Evolutionary conservation across 257 asterid species (phyloP).

Genomic region (Perilla frutescens): DNA sequence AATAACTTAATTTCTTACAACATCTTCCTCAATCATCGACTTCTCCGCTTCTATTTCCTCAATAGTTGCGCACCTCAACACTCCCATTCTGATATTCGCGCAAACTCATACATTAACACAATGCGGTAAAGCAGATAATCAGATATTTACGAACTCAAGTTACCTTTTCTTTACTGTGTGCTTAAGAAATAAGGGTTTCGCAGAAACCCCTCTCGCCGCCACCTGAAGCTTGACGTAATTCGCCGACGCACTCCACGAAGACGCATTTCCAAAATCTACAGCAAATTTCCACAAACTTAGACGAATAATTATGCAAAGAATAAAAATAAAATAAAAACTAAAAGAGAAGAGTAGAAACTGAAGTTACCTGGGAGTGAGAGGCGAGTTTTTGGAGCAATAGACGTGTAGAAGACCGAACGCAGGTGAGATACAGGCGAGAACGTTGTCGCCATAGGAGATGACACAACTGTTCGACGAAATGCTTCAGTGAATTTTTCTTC

Average conservation of each 20-base stretch:
- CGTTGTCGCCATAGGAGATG: slow-evolving; percentile 59
- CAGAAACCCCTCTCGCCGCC: slow-evolving; percentile 47
- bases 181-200: slow-evolving; percentile 44
- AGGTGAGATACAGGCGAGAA: slow-evolving; percentile 65
- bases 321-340: background rate
- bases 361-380: slow-evolving; percentile 46
- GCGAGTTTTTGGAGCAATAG: slow-evolving; percentile 50
- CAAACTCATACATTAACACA: slow-evolving; percentile 27
- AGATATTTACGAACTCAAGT: slow-evolving; percentile 32
- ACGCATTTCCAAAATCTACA: slow-evolving; percentile 57
- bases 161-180: slow-evolving; percentile 53
- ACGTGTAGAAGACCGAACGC: slow-evolving; percentile 55
- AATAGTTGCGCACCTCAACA: slow-evolving; percentile 73
- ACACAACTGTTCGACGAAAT: slow-evolving; percentile 47
- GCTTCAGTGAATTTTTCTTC: slow-evolving; percentile 1
- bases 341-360: background rate
- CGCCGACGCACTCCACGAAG: slow-evolving; percentile 66
- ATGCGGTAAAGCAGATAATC: background rate
- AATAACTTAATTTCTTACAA: slow-evolving; percentile 50
- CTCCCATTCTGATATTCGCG: slow-evolving; percentile 58
- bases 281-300: slow-evolving; percentile 15
- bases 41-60: slow-evolving; percentile 96
- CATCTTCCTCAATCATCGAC: slow-evolving; percentile 72
- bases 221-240: slow-evolving; percentile 63
- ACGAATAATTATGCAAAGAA: background rate